Evolutionary conservation across 176 grass and related monocot genomes (phyloP).

Genomic region (Themeda triandra): DNA sequence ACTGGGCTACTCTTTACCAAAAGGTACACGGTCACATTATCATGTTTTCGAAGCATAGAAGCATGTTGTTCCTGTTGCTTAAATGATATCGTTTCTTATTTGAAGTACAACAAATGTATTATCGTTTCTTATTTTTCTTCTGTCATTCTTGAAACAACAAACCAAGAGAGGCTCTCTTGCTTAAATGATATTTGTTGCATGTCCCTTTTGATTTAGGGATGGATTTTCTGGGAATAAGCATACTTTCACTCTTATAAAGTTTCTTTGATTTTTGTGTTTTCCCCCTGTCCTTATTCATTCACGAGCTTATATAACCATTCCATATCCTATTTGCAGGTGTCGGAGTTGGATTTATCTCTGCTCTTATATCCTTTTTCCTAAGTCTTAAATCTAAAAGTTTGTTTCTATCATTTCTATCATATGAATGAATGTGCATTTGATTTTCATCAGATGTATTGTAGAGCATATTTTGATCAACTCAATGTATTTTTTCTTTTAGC

Average conservation of each 20-base stretch:
- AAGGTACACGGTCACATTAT: neutral
- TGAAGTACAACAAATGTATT: neutral
- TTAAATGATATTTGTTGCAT: neutral
- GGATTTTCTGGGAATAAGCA: neutral
- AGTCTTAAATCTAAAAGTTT: neutral
- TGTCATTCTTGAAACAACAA: neutral
- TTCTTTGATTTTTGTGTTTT: neutral
- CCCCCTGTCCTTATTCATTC: neutral
- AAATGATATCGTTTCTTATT: too few species aligned
- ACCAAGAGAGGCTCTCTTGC: neutral
- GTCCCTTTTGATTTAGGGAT: neutral
- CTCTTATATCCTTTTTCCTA: conserved; percentile 89
- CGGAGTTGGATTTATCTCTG: conserved; percentile 96
- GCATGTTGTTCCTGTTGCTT: neutral
- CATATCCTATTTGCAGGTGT: conserved; percentile 59
- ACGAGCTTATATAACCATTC: conserved; percentile 7
- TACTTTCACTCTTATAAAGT: neutral
- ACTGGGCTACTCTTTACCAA: neutral
- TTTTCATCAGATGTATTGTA: neutral
- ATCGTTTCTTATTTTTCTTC: neutral
- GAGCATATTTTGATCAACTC: neutral
- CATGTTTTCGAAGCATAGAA: neutral
- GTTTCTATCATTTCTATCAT: conserved; percentile 3
- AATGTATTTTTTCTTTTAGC: neutral
- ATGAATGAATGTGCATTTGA: neutral